Evolutionary conservation across 306 rosid genomes (phyloP).

Genomic region (Cicer yamashitae): DNA sequence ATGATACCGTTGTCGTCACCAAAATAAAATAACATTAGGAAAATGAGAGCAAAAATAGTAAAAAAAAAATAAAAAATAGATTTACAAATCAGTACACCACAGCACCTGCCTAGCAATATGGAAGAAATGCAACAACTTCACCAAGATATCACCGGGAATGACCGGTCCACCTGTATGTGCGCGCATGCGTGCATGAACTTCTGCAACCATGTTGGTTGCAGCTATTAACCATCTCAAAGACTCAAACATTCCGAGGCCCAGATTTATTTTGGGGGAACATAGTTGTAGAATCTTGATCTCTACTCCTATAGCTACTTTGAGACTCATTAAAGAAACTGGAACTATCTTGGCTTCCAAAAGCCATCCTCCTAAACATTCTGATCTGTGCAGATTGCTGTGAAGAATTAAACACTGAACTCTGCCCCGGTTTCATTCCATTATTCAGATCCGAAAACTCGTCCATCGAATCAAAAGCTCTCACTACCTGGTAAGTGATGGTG

Average conservation of each 20-base stretch:
- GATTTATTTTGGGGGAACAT: slow-evolving; percentile 57
- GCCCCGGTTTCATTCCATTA: slow-evolving; percentile 91
- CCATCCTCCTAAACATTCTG: slow-evolving; percentile 87
- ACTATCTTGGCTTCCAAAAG: slow-evolving; percentile 86
- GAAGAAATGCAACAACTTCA: slow-evolving; percentile 32
- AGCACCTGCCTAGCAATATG: slow-evolving; percentile 22
- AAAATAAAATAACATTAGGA: slow-evolving; percentile 53
- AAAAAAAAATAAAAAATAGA: slow-evolving; percentile 29
- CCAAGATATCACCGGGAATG: slow-evolving; percentile 1
- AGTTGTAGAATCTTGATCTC: slow-evolving; percentile 53
- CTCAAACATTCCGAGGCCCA: slow-evolving; percentile 64
- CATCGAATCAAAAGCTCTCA: slow-evolving; percentile 84
- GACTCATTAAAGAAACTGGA: slow-evolving; percentile 60
- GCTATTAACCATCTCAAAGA: slow-evolving; percentile 46
- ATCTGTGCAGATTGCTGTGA: slow-evolving; percentile 82
- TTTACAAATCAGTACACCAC: slow-evolving; percentile 54
- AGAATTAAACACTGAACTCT: slow-evolving; percentile 73
- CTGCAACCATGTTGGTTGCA: slow-evolving; percentile 4
- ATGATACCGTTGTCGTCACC: neutral
- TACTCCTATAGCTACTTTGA: slow-evolving; percentile 77
- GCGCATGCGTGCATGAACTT: slow-evolving; percentile 10
- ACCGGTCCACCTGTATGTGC: neutral
- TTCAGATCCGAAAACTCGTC: slow-evolving; percentile 77
- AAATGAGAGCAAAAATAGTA: slow-evolving; percentile 22
- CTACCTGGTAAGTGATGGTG: slow-evolving; percentile 59